phyloP scores from a whole-genome alignment of 306 rosid genomes.

The Lotus japonicus region DNA sequence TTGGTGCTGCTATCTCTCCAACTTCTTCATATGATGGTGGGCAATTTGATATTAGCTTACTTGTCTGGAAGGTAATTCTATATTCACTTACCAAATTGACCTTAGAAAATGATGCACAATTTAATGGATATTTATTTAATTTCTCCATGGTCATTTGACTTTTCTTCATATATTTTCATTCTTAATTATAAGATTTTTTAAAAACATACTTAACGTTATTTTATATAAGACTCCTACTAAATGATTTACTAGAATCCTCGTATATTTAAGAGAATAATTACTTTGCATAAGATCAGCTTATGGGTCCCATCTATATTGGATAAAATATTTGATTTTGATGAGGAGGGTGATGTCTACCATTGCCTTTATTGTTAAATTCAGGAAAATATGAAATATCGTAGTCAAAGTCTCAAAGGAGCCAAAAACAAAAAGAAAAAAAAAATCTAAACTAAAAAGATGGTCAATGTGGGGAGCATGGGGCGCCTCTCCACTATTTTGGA shows the following conservation, averaged over 20 bases:
- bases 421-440: background rate
- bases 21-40: conserved; percentile 73
- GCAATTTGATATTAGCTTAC: conserved; percentile 84
- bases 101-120: background rate
- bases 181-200: no score
- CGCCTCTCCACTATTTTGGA: no score
- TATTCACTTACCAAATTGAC: background rate
- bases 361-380: no score
- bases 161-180: no score
- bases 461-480: conserved; percentile 16
- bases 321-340: conserved; percentile 3
- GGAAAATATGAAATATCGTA: background rate
- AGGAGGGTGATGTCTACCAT: no score
- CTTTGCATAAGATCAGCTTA: background rate
- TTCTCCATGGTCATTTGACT: no score
- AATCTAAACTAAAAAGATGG: background rate
- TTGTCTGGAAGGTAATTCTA: conserved; percentile 81
- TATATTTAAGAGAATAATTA: no score
- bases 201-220: no score
- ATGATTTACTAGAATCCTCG: no score
- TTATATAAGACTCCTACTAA: no score
- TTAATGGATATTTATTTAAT: no score
- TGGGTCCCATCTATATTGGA: conserved; percentile 16
- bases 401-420: conserved; percentile 25
- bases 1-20: conserved; percentile 97